Conservation (phyloP, 352 stramenopile species). For the Peronosclerospora sorghi region DNA sequence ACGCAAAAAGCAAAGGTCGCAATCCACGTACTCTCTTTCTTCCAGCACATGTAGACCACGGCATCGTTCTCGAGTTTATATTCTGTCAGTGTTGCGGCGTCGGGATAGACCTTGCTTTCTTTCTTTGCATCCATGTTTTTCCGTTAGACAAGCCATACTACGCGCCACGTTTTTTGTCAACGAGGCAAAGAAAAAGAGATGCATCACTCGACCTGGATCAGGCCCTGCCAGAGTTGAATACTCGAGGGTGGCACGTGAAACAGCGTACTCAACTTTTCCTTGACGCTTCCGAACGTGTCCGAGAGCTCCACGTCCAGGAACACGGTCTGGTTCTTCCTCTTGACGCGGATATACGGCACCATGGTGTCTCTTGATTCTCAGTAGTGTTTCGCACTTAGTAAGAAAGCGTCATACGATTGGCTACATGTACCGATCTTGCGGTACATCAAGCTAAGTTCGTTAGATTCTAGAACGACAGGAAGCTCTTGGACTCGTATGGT, state of each 20-base stretch:
- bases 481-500: too few relatives aligned
- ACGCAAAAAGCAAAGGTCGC: background rate
- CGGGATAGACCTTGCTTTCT: conserved; percentile 63
- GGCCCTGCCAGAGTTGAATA: conserved; percentile 63
- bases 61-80: conserved; percentile 78
- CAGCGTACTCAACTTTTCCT: conserved; percentile 65
- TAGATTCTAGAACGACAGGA: too few relatives aligned
- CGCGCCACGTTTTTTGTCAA: too few relatives aligned
- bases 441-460: too few relatives aligned
- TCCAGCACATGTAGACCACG: conserved; percentile 81
- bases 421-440: too few relatives aligned
- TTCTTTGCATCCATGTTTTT: too few relatives aligned
- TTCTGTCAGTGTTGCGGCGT: conserved; percentile 69
- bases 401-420: too few relatives aligned
- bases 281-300: conserved; percentile 75
- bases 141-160: too few relatives aligned
- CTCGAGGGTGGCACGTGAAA: conserved; percentile 44
- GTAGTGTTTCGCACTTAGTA: too few relatives aligned
- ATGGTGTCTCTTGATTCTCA: too few relatives aligned
- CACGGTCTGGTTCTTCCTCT: conserved; percentile 77
- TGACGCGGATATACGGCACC: conserved; percentile 81
- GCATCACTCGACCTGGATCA: conserved; percentile 30
- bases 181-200: conserved; percentile 2
- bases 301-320: conserved; percentile 75
- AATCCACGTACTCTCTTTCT: conserved; percentile 67